Percentiles rank a stretch among this genome's conserved stretches.
phyloP scores from a whole-genome alignment of 805 yeast species.

The Kuraishia floccosa region DNA sequence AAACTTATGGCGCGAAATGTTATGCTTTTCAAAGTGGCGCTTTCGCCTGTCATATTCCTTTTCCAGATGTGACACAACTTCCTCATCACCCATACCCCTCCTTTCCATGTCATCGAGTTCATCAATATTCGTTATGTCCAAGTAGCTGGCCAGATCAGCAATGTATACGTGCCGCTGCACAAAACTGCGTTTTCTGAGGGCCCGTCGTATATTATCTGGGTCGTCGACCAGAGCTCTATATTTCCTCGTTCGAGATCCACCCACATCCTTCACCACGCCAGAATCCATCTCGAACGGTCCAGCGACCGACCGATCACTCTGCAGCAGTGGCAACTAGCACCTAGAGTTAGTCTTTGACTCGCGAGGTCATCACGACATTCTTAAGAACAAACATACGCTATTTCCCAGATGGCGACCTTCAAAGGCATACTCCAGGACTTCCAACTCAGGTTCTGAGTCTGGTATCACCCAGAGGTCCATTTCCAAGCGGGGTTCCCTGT shows the following conservation, averaged over 20 bases:
- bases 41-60: conserved; percentile 14
- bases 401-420: no score
- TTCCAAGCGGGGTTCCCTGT: no score
- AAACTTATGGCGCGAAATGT: conserved; percentile 15
- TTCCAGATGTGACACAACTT: conserved; percentile 16
- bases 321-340: no score
- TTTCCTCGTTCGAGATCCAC: not conserved
- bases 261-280: not conserved
- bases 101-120: conserved; percentile 13
- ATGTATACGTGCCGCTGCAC: conserved; percentile 21
- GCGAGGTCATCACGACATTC: no score
- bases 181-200: conserved; percentile 8
- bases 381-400: no score
- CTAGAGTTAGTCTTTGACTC: no score
- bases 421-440: no score
- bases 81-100: conserved; percentile 11
- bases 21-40: conserved; percentile 13
- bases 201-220: not conserved
- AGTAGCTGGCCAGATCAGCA: conserved; percentile 18
- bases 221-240: conserved; percentile 1
- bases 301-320: no score
- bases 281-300: no score
- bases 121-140: conserved; percentile 12
- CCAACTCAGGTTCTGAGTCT: no score
- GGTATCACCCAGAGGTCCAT: no score